These are phyloP conservation scores for Tolypocladium ovalisporum DNA, from an alignment of 2,329 filamentous ascomycete genomes.

Conservation along the genomic window DNA sequence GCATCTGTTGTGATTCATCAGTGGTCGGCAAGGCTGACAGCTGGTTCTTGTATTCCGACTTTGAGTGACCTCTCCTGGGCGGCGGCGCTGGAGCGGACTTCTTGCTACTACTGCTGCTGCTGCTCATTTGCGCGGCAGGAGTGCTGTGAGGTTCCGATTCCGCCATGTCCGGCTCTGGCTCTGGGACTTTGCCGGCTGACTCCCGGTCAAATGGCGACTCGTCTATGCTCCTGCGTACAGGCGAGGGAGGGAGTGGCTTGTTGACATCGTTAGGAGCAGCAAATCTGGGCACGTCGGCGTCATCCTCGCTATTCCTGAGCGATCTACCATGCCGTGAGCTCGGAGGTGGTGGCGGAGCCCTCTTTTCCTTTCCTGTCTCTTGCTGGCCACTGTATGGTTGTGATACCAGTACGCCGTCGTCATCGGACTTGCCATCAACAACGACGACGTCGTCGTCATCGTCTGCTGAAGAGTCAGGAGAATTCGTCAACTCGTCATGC, in stretches of 20 bases:
- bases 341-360: conserved; percentile 59
- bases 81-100: conserved; percentile 40
- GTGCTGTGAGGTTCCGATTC: not conserved
- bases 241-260: conserved; percentile 51
- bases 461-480: conserved; percentile 1
- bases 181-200: conserved; percentile 39
- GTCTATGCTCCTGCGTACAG: conserved; percentile 32
- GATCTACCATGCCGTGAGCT: conserved; percentile 70
- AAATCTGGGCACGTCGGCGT: not conserved
- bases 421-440: not conserved
- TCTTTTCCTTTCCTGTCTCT: conserved; percentile 32
- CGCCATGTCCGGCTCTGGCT: conserved; percentile 15
- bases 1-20: conserved; percentile 3
- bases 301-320: conserved; percentile 34
- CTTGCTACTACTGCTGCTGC: conserved; percentile 18
- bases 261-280: conserved; percentile 12
- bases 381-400: not conserved
- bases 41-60: conserved; percentile 30
- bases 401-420: not conserved
- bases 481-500: not conserved
- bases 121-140: not conserved
- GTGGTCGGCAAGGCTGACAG: conserved; percentile 1
- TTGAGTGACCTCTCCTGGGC: conserved; percentile 34
- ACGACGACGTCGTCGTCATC: conserved; percentile 1
- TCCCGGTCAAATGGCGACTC: conserved; percentile 45